A percentile compares a stretch with the other conserved stretches of the same genome.
Conservation (phyloP, 495 filamentous ascomycete genomes). For the Cudoniella acicularis region DNA sequence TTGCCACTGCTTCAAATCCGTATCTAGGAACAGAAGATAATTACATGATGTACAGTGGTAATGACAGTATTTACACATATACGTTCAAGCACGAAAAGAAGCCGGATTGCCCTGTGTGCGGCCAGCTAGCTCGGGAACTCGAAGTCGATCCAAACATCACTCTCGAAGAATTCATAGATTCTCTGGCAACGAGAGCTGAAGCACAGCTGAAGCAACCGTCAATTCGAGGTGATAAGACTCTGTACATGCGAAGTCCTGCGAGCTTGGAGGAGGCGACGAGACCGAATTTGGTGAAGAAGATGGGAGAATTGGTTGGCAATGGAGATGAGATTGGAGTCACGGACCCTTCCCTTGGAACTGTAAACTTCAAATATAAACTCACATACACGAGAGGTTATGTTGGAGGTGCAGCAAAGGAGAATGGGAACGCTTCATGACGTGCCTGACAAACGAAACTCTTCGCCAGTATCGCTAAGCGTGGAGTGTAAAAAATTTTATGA, state of each 20-base stretch:
- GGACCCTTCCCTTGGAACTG: slow-evolving; percentile 72
- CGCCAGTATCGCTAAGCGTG: background rate
- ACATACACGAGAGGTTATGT: slow-evolving; percentile 29
- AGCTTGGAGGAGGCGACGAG: slow-evolving; percentile 77
- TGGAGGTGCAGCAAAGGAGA: background rate
- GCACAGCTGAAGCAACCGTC: slow-evolving; percentile 88
- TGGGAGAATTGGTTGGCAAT: slow-evolving; percentile 29
- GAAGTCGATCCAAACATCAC: slow-evolving; percentile 67
- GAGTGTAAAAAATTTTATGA: background rate
- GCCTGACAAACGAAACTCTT: background rate
- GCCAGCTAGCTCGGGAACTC: slow-evolving; percentile 71
- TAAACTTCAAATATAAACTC: slow-evolving; percentile 66
- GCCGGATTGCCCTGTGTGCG: slow-evolving; percentile 91
- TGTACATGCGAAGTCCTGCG: slow-evolving; percentile 85
- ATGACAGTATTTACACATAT: slow-evolving; percentile 93
- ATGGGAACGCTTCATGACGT: background rate
- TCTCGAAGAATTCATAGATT: slow-evolving; percentile 81
- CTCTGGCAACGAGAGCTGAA: slow-evolving; percentile 76
- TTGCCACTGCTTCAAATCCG: slow-evolving; percentile 76
- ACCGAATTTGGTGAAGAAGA: slow-evolving; percentile 73
- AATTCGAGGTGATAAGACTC: slow-evolving; percentile 74
- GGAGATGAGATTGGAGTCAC: slow-evolving; percentile 64
- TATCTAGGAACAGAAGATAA: slow-evolving; percentile 67
- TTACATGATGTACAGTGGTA: slow-evolving; percentile 99
- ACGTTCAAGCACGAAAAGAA: slow-evolving; percentile 93